A percentile compares a stretch with the other conserved stretches of the same genome.
Evolutionary conservation across 208 protist genomes (phyloP).

Genomic region (Crithidia sp.): DNA sequence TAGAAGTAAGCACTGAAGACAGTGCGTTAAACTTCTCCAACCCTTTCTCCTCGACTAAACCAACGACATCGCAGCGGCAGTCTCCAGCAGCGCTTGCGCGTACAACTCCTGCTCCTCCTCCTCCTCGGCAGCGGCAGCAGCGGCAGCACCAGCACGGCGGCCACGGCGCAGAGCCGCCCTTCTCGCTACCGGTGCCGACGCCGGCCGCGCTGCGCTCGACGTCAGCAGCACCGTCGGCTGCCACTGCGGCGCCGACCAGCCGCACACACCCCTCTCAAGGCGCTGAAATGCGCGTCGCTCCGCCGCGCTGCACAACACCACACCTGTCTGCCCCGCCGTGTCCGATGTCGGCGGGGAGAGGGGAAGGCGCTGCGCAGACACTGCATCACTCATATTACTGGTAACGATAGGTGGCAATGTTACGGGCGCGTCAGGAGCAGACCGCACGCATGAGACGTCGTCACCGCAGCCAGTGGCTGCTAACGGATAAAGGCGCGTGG

Average conservation of each 20-base stretch:
- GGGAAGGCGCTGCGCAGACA: too few species aligned
- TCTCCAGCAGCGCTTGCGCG: background rate
- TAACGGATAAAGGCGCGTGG: too few species aligned
- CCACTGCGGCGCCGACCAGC: conserved; percentile 6
- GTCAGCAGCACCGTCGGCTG: background rate
- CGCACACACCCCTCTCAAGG: conserved; percentile 1
- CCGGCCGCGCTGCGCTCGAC: background rate
- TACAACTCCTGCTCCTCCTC: background rate
- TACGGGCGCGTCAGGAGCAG: too few species aligned
- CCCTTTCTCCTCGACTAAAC: background rate
- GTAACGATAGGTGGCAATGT: too few species aligned
- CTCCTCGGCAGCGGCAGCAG: too few species aligned
- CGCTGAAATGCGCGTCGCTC: background rate
- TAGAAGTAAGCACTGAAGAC: background rate
- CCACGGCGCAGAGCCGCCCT: background rate
- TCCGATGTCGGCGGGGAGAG: too few species aligned
- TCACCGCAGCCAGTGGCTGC: too few species aligned
- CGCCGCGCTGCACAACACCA: background rate
- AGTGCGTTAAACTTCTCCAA: background rate
- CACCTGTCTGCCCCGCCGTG: too few species aligned
- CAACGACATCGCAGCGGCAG: background rate
- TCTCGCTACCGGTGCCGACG: too few species aligned
- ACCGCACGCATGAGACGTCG: too few species aligned
- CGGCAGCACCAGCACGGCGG: background rate
- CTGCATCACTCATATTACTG: too few species aligned